Evolutionary conservation across 2,329 filamentous ascomycete species (phyloP).

Genomic region (Curvularia sp.): DNA sequence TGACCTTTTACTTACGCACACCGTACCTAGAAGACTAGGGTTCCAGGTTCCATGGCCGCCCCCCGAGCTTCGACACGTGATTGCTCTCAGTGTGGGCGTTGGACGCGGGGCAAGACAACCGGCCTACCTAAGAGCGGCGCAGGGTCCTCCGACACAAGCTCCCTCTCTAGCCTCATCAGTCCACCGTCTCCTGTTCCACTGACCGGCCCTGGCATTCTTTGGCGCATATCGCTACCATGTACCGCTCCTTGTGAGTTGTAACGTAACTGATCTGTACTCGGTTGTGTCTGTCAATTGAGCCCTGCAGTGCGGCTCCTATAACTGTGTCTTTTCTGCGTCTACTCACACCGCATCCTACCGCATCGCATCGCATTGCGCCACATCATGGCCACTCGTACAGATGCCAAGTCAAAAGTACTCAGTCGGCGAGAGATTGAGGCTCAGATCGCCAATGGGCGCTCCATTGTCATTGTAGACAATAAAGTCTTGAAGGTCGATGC

Average conservation of each 20-base stretch:
- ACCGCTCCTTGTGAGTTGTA: conserved; percentile 1
- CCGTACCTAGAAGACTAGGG: neutral
- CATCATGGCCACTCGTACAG: conserved; percentile 37
- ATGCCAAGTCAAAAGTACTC: conserved; percentile 59
- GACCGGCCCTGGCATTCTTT: conserved; percentile 10
- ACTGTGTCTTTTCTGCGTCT: neutral
- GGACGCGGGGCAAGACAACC: conserved; percentile 18
- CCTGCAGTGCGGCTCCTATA: neutral
- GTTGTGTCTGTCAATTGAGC: conserved; percentile 1
- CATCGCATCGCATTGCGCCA: conserved; percentile 22
- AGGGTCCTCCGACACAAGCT: conserved; percentile 15
- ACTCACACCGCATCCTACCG: conserved; percentile 18
- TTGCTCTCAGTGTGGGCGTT: neutral
- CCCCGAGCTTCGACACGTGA: conserved; percentile 6
- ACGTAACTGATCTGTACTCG: conserved; percentile 7
- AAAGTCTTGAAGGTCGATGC: conserved; percentile 86
- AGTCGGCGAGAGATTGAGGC: conserved; percentile 75
- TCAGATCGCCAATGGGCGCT: conserved; percentile 80
- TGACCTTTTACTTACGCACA: neutral
- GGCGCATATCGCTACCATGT: conserved; percentile 1
- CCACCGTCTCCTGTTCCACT: conserved; percentile 21
- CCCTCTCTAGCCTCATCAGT: conserved; percentile 26
- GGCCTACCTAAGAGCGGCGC: conserved; percentile 2
- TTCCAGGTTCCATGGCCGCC: neutral
- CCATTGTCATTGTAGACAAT: conserved; percentile 80